Base-by-base conservation (phyloP, 116 monocot genomes). In the Trichopus zeylanicus region DNA sequence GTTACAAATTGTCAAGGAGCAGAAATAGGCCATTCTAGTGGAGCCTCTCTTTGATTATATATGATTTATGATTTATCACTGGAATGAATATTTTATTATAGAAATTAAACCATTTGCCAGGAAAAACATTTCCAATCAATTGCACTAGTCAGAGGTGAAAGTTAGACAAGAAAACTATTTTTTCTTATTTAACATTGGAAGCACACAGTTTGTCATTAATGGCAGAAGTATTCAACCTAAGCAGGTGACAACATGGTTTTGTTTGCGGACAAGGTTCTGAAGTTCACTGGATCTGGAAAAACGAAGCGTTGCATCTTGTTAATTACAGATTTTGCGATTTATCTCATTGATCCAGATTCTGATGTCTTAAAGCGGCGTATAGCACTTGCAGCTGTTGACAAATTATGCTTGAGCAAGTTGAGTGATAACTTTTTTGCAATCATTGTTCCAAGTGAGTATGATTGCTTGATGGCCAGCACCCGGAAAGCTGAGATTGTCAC, bases 201-300 rank as follows among this genome's bases (percentile, higher is more conserved):
- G 4, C 13, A 0, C n/a, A n/a, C 18, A 42, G n/a, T 42, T 42
- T 2, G 16, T 56, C 33, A 26, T 46, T 52, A 3, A 18, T 16
- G 51, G 8, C 26, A 48, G 42, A 49, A 4, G 26, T 42, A 48
- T 7, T 55, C 31, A 3, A 15, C 69, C 34, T 66, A 18, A 69
- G 55, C 73, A 98, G 97, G 97, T 63, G 97, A 91, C 48, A 64
- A 30, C 12, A 62, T 72, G 48, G 76, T 98, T 65, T 66, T 98
- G 2, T 98, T 98, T 84, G 91, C 91, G 13, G 97, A 98, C 67
- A 82, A 56, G 38, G 84, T 98, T 26, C 53, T 98, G 66, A 91
- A 80, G 66, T 82, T 91, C 60, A 98, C 91, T 37, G 84, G 80
- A 59, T 75, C 97, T 34, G 97, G 97, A 55, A 98, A 98, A 75